Evolutionary conservation across 352 stramenopile species (phyloP).

Genomic region (Halophytophthora batemanensis): DNA sequence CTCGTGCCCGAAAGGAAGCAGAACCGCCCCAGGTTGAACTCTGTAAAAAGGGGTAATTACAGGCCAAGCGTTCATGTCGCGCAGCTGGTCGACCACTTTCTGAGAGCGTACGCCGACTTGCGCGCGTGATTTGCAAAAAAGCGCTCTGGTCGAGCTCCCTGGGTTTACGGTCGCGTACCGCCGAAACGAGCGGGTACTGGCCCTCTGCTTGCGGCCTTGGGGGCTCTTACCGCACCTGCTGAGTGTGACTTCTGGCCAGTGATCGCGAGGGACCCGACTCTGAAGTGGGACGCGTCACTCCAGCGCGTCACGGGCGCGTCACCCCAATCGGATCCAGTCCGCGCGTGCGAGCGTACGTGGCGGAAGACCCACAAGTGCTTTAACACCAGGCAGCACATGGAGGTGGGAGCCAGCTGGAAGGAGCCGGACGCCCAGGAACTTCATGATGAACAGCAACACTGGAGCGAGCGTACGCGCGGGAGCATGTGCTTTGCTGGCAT

Average conservation of each 20-base stretch:
- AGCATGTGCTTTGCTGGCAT: too few species aligned
- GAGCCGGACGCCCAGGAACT: too few species aligned
- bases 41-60: conserved; percentile 29
- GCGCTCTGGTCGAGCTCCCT: not conserved
- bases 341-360: conserved; percentile 22
- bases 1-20: too few species aligned
- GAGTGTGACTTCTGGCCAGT: conserved; percentile 1
- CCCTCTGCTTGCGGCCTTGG: too few species aligned
- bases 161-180: too few species aligned
- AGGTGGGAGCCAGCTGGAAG: too few species aligned
- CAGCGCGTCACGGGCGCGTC: conserved; percentile 10
- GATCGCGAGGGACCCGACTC: not conserved
- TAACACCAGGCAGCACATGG: too few species aligned
- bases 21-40: conserved; percentile 17
- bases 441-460: too few species aligned
- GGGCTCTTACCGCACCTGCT: not conserved
- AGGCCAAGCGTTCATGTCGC: conserved; percentile 8
- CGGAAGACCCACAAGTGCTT: not conserved
- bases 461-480: conserved; percentile 25
- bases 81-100: not conserved
- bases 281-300: conserved; percentile 6
- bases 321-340: not conserved
- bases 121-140: conserved; percentile 5
- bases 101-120: conserved; percentile 20
- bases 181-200: too few species aligned